Evolutionary conservation across 2,329 filamentous ascomycete genomes (phyloP).

Genomic region (Trichoderma endophyticum): DNA sequence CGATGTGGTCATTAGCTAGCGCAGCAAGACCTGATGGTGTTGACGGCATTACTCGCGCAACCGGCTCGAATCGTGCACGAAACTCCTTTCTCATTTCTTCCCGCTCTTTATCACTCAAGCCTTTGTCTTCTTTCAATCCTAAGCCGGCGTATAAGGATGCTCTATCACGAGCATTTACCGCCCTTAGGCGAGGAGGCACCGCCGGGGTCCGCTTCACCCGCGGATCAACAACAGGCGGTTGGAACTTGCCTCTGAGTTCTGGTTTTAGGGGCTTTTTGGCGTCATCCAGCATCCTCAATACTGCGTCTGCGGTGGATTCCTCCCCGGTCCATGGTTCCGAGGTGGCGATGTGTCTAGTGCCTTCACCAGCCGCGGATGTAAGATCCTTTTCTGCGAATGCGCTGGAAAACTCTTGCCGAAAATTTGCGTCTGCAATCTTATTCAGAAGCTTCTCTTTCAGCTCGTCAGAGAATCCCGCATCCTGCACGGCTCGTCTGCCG

Average conservation of each 20-base stretch:
- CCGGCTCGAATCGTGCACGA: constrained; percentile 74
- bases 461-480: constrained; percentile 62
- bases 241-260: constrained; percentile 45
- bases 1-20: constrained; percentile 86
- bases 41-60: constrained; percentile 69
- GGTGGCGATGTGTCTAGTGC: constrained; percentile 64
- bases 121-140: constrained; percentile 46
- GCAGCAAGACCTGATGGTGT: constrained; percentile 75
- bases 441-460: constrained; percentile 56
- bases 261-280: constrained; percentile 66
- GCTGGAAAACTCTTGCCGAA: constrained; percentile 48
- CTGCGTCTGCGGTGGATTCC: constrained; percentile 70
- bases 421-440: constrained; percentile 54
- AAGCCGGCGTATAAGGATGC: constrained; percentile 50
- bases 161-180: constrained; percentile 55
- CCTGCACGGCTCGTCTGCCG: constrained; percentile 57
- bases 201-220: constrained; percentile 42
- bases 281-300: constrained; percentile 82
- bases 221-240: constrained; percentile 51
- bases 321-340: constrained; percentile 73
- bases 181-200: constrained; percentile 44
- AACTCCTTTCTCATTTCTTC: constrained; percentile 70
- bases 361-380: constrained; percentile 59
- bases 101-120: constrained; percentile 67
- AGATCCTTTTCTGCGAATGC: constrained; percentile 50